These are phyloP conservation scores for Phytophthora palmivora DNA, from an alignment of 352 stramenopile genomes.

Conservation along the genomic window DNA sequence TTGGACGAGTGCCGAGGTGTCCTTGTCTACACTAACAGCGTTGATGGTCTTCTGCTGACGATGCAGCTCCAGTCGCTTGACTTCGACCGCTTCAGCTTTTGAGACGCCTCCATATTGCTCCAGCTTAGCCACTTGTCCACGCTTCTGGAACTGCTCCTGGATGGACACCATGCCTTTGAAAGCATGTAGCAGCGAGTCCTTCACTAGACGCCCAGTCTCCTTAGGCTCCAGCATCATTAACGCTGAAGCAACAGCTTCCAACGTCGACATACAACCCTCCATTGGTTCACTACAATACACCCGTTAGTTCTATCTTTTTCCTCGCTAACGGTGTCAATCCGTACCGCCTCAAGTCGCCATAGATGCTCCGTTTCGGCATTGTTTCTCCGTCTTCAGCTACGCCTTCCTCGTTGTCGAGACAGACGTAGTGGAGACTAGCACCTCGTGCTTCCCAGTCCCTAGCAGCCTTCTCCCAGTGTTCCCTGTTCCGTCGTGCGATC, in stretches of 20 bases:
- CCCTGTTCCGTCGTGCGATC: slow-evolving; percentile 59
- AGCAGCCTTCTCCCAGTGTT: slow-evolving; percentile 49
- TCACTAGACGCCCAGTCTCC: slow-evolving; percentile 16
- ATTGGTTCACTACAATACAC: slow-evolving; percentile 62
- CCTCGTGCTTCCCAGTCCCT: slow-evolving; percentile 26
- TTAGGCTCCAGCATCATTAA: slow-evolving; percentile 52
- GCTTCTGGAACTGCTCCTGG: slow-evolving; percentile 54
- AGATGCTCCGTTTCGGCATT: slow-evolving; percentile 52
- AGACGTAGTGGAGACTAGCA: slow-evolving; percentile 57
- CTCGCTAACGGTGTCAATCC: too few species aligned
- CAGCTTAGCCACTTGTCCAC: slow-evolving; percentile 38
- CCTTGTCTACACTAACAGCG: not conserved
- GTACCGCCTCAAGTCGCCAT: slow-evolving; percentile 63
- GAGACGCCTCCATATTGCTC: slow-evolving; percentile 46
- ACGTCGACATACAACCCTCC: slow-evolving; percentile 74
- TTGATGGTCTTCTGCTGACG: not conserved
- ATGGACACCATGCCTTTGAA: slow-evolving; percentile 70
- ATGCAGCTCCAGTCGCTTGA: slow-evolving; percentile 26
- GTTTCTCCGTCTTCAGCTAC: not conserved
- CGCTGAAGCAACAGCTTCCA: slow-evolving; percentile 70
- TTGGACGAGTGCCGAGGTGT: slow-evolving; percentile 7
- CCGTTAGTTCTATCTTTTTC: too few species aligned
- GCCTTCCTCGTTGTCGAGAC: slow-evolving; percentile 31
- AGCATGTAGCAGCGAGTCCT: slow-evolving; percentile 43
- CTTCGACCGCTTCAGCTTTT: slow-evolving; percentile 46